These are phyloP conservation scores for Penicillium salamii DNA, from an alignment of 495 filamentous ascomycete species.

Conservation along the genomic window DNA sequence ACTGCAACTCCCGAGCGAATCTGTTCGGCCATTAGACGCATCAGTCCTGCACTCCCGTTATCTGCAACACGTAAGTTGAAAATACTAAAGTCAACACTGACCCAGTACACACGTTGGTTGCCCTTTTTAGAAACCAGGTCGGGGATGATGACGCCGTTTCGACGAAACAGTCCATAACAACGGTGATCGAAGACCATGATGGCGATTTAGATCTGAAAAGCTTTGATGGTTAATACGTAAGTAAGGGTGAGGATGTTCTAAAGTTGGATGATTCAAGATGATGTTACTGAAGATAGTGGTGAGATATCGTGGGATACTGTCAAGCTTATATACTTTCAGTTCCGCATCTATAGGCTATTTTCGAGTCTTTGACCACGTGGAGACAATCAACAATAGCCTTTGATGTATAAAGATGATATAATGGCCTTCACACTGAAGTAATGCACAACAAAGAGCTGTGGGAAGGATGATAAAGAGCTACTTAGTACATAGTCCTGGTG, in stretches of 20 bases:
- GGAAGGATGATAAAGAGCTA: too few species aligned
- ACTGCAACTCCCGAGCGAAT: neutral
- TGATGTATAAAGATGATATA: too few species aligned
- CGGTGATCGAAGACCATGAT: too few species aligned
- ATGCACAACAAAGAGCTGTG: too few species aligned
- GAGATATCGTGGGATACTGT: neutral
- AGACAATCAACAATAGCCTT: neutral
- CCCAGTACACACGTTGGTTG: neutral
- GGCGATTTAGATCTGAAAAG: too few species aligned
- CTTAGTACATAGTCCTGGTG: too few species aligned
- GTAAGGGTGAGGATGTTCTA: neutral
- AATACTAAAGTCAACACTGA: neutral
- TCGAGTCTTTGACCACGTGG: slow-evolving; percentile 3
- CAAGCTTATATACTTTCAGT: neutral
- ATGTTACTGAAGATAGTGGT: neutral
- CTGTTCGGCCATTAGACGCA: slow-evolving; percentile 2
- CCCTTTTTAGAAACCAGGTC: neutral
- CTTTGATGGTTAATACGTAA: too few species aligned
- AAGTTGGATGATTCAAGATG: too few species aligned
- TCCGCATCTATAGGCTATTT: neutral
- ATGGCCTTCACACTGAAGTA: too few species aligned
- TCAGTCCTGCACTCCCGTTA: neutral
- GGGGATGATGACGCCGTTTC: neutral
- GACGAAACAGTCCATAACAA: too few species aligned
- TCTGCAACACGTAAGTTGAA: neutral